Evolutionary conservation across 345 rosid genomes (phyloP).

Genomic region (Dipteronia dyeriana): DNA sequence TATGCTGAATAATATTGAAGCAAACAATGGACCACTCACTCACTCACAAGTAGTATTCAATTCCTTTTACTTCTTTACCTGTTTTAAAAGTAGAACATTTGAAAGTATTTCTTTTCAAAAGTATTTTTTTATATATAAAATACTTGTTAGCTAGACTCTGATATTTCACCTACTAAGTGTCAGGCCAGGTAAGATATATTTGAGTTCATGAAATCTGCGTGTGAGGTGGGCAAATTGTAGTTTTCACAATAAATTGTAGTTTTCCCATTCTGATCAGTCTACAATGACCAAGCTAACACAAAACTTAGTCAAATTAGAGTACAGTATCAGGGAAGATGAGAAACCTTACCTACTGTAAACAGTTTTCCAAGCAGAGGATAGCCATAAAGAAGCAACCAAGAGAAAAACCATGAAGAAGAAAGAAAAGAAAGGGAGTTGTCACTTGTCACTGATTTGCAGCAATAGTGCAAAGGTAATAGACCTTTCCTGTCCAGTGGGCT

Average conservation of each 20-base stretch:
- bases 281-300: neutral
- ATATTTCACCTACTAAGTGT: neutral
- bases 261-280: neutral
- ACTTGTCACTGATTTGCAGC: conserved; percentile 8
- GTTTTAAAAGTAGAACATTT: neutral
- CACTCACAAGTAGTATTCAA: neutral
- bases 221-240: neutral
- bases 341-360: neutral
- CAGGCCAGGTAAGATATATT: neutral
- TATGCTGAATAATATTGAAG: neutral
- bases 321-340: too few species aligned
- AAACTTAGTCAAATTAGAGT: too few species aligned
- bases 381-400: neutral
- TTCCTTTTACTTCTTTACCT: neutral
- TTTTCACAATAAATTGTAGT: neutral
- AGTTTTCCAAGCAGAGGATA: neutral
- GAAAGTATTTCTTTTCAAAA: neutral
- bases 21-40: conserved; percentile 17
- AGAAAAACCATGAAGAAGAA: neutral
- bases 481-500: conserved; percentile 18
- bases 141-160: neutral
- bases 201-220: neutral
- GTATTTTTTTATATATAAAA: neutral
- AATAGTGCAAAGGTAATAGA: conserved; percentile 3
- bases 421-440: conserved; percentile 8